These are phyloP conservation scores for Plenodomus biglobosus DNA, from an alignment of 2,329 filamentous ascomycete species.

Conservation along the genomic window DNA sequence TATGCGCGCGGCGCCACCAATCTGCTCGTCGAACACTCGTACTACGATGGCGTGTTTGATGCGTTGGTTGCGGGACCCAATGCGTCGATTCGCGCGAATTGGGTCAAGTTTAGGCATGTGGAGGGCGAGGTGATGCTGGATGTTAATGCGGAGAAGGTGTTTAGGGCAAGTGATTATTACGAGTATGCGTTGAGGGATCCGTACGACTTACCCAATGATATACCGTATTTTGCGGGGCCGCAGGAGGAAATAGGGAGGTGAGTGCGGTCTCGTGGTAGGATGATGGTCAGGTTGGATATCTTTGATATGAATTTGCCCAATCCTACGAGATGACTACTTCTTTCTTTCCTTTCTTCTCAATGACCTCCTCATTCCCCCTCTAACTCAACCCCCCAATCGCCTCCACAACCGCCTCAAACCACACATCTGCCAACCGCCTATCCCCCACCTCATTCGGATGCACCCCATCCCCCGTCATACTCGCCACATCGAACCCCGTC, in stretches of 20 bases:
- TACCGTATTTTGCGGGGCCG: conserved; percentile 11
- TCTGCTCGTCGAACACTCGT: conserved; percentile 8
- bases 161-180: conserved; percentile 10
- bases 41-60: conserved; percentile 9
- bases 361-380: too few relatives aligned
- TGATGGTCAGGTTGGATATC: too few relatives aligned
- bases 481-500: conserved; percentile 21
- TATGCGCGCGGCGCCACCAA: conserved; percentile 10
- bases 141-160: conserved; percentile 4
- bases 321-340: too few relatives aligned
- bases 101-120: conserved; percentile 8
- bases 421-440: conserved; percentile 16
- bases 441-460: conserved; percentile 26
- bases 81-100: conserved; percentile 8
- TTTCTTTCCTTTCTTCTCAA: too few relatives aligned
- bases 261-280: neutral
- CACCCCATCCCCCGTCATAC: conserved; percentile 28
- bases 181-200: conserved; percentile 7
- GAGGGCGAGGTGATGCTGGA: neutral
- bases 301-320: too few relatives aligned
- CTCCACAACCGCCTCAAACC: conserved; percentile 12
- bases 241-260: conserved; percentile 7
- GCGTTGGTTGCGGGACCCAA: conserved; percentile 9
- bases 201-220: conserved; percentile 12
- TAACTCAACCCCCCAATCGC: conserved; percentile 6